Evolutionary conservation across 1,284 basidiomycete species (phyloP).

Genomic region (Rhodotorula sp.): DNA sequence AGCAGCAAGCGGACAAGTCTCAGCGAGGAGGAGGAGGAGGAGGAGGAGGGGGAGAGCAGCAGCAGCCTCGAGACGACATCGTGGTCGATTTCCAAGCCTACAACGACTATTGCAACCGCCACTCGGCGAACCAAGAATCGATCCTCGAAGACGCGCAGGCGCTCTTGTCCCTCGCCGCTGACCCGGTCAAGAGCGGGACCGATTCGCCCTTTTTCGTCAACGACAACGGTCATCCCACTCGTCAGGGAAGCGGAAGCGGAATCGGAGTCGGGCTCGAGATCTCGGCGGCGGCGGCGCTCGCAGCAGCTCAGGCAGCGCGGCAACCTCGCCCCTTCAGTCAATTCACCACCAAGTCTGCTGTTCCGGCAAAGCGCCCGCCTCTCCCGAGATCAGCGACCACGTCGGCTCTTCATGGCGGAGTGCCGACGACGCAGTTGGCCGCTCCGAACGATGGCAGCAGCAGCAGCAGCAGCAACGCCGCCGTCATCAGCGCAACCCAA

Average conservation of each 20-base stretch:
- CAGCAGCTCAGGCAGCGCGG: neutral
- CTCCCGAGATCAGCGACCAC: too few relatives aligned
- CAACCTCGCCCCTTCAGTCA: neutral
- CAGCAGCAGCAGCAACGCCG: too few relatives aligned
- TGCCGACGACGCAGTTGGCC: too few relatives aligned
- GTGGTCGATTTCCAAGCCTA: neutral
- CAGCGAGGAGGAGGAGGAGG: neutral
- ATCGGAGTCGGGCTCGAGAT: neutral
- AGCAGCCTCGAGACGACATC: neutral
- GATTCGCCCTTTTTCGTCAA: too few relatives aligned
- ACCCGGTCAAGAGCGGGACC: neutral
- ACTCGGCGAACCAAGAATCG: neutral
- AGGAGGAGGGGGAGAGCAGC: neutral
- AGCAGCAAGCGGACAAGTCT: neutral
- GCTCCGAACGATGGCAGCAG: too few relatives aligned
- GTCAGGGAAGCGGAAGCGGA: too few relatives aligned
- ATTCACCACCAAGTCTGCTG: too few relatives aligned
- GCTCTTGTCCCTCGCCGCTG: constrained; percentile 7
- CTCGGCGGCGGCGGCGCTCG: neutral
- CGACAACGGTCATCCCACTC: too few relatives aligned
- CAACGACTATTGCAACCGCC: neutral
- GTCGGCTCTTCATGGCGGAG: too few relatives aligned
- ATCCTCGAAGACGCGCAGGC: constrained; percentile 10
- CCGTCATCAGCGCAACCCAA: too few relatives aligned
- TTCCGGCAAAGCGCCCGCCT: too few relatives aligned